Base-by-base conservation (phyloP, 306 rosid species). In the Canavalia gladiata region DNA sequence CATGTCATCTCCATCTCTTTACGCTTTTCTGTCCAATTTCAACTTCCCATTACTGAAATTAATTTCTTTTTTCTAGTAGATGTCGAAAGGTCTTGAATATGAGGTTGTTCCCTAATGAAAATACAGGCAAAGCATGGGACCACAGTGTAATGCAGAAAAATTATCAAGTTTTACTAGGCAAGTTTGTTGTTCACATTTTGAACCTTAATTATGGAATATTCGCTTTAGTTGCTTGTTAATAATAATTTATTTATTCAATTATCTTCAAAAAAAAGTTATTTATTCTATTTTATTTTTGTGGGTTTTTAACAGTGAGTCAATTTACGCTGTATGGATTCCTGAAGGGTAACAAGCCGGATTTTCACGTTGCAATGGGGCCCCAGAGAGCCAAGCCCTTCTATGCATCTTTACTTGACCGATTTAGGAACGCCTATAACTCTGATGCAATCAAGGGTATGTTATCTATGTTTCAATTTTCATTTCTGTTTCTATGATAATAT, bases 271-370 rank as follows among this genome's bases (percentile, higher is more conserved):
- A 18, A 18, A 18, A 18, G 25, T 18, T 18, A 18, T 18, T 18
- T 18, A 18, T 18, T 18, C 25, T 18, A 18, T 18, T 18, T 18
- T 18, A 18, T 57, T 8, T 60, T 56, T 34, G 30, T 74, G 81
- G 78, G 77, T 67, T 79, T 88, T 80, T 72, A 70, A 73, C 90
- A 95, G 99, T 90, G 86, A 95, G 99, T 85, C 99, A 95, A 79
- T 95, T 95, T 81, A 93, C 99, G 42, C 78, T 95, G 87, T 93
- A 86, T 74, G 99, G 99, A 79, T 35, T 88, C 78, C 72, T 93
- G 83, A 95, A 93, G 88, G 97, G 97, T 35, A 95, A 95, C 88
- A 93, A 95, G 80, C 99, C 99, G 6, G 99, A 95, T 79, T 95
- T 95, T 76, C 99, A 95, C 49, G 88, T 95, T 29, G 97, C 99